Base-by-base conservation (phyloP, 345 rosid genomes). In the Orychophragmus violaceus region DNA sequence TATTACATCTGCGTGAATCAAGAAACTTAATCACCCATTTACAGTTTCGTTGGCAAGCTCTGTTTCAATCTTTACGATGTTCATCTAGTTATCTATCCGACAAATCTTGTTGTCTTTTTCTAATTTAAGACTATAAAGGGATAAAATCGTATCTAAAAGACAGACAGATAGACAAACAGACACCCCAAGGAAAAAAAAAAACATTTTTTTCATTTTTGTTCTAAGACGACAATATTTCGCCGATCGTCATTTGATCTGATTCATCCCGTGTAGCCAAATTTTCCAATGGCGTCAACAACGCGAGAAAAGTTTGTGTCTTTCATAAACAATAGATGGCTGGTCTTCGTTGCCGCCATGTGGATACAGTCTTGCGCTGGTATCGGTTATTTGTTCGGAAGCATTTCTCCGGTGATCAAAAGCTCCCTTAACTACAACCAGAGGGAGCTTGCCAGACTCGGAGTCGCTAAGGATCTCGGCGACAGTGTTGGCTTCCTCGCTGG, bases 271-370 rank as follows among this genome's bases (percentile, higher is more conserved):
- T 5, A 30, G 33, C 33, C 35, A 30, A 3, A 28, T 41, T 29
- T 18, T 39, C 8, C 42, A 58, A 72, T 74, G 78, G 69, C 69
- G 89, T 86, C 81, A 14, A 70, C 64, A n/a, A 66, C 81, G 53
- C 73, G 69, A 41, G 96, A 91, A 59, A 81, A 57, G 66, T 58
- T 91, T n/a, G 36, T 44, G 11, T 74, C 68, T 55, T 87, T 91
- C 71, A 30, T 89, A 18, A 87, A 79, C 70, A 89, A 89, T 45
- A 78, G 99, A 82, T 95, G 98, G 98, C 82, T 89, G 41, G 99
- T 91, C 56, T 91, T 95, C 62, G 97, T 95, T 62, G 94, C 94
- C 0, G 95, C 98, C 83, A 95, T 95, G 94, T 95, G 99, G 98
- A 85, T 95, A 63, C 91, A 91, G 79, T 91, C 98, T 0, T 87